Percentiles rank a stretch among this genome's conserved stretches.
Conservation (phyloP, 305 asterid genomes). For the Salvia sclarea region DNA sequence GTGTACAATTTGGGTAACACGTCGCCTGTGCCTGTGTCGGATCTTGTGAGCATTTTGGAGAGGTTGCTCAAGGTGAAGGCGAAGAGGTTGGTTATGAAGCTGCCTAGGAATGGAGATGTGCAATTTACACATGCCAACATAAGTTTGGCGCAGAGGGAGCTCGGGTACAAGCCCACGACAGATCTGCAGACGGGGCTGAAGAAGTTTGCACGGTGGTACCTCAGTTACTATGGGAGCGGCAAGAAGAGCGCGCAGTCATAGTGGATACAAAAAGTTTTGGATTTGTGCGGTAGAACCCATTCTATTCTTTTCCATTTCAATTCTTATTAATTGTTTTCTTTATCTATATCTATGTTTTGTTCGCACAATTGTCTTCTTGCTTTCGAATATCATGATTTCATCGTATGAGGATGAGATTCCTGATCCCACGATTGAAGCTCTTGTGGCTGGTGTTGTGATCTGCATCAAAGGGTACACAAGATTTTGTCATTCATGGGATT, state of each 20-base stretch:
- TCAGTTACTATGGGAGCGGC: slow-evolving; percentile 68
- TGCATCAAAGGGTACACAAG: slow-evolving; percentile 43
- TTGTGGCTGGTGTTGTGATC: slow-evolving; percentile 44
- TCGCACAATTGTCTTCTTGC: slow-evolving; percentile 42
- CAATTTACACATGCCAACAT: slow-evolving; percentile 89
- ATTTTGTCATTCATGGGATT: slow-evolving; percentile 45
- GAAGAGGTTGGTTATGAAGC: slow-evolving; percentile 67
- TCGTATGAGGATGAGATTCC: slow-evolving; percentile 45
- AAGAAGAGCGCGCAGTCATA: slow-evolving; percentile 78
- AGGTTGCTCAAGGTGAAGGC: slow-evolving; percentile 82
- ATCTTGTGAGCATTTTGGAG: slow-evolving; percentile 87
- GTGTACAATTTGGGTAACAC: slow-evolving; percentile 88
- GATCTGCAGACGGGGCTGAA: slow-evolving; percentile 87
- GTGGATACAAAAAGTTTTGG: slow-evolving; percentile 52
- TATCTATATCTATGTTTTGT: slow-evolving; percentile 40
- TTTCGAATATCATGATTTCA: slow-evolving; percentile 42
- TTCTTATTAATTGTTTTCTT: slow-evolving; percentile 71
- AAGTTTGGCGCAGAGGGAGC: slow-evolving; percentile 80
- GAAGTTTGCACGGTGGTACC: slow-evolving; percentile 91
- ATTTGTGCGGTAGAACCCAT: slow-evolving; percentile 55
- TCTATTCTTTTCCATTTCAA: slow-evolving; percentile 64
- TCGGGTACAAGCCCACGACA: slow-evolving; percentile 80
- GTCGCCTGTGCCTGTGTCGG: slow-evolving; percentile 84
- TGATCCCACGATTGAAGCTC: slow-evolving; percentile 51
- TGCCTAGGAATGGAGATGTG: slow-evolving; percentile 94